Conservation (phyloP, 106 monocot genomes). For the Dendrobium catenatum region DNA sequence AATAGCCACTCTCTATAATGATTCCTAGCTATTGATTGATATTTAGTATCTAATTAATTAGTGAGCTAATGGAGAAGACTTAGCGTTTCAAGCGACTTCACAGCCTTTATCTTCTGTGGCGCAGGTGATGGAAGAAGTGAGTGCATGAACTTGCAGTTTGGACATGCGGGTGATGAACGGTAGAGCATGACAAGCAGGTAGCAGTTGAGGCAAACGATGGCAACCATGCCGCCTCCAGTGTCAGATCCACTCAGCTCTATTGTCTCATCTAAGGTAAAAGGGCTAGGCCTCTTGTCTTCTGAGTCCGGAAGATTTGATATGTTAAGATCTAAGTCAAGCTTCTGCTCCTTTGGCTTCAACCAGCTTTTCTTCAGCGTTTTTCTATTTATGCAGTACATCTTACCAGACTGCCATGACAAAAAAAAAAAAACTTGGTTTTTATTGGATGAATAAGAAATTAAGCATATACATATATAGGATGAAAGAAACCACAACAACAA, state of each 20-base stretch:
- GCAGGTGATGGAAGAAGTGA: slow-evolving; percentile 21
- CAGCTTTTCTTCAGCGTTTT: slow-evolving; percentile 57
- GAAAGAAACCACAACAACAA: too few relatives aligned
- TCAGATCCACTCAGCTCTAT: background rate
- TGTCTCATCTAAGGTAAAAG: slow-evolving; percentile 4
- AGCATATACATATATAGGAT: background rate
- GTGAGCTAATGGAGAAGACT: slow-evolving; percentile 58
- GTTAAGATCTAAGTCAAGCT: slow-evolving; percentile 55
- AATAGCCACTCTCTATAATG: background rate
- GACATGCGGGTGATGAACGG: slow-evolving; percentile 76
- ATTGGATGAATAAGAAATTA: background rate
- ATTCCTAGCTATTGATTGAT: background rate
- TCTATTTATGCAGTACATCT: slow-evolving; percentile 69
- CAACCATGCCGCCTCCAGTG: slow-evolving; percentile 42
- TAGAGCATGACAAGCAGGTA: slow-evolving; percentile 91
- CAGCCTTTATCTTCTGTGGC: slow-evolving; percentile 8
- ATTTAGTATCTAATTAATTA: background rate
- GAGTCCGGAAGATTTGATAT: slow-evolving; percentile 28
- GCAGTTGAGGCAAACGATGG: slow-evolving; percentile 71
- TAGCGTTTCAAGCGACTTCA: slow-evolving; percentile 65
- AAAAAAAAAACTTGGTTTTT: background rate
- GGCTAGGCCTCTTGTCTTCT: background rate
- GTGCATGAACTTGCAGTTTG: slow-evolving; percentile 94
- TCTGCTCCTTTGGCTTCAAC: slow-evolving; percentile 49
- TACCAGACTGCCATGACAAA: slow-evolving; percentile 40